phyloP scores from a whole-genome alignment of 2,329 filamentous ascomycete species.

The Biscogniauxia marginata region DNA sequence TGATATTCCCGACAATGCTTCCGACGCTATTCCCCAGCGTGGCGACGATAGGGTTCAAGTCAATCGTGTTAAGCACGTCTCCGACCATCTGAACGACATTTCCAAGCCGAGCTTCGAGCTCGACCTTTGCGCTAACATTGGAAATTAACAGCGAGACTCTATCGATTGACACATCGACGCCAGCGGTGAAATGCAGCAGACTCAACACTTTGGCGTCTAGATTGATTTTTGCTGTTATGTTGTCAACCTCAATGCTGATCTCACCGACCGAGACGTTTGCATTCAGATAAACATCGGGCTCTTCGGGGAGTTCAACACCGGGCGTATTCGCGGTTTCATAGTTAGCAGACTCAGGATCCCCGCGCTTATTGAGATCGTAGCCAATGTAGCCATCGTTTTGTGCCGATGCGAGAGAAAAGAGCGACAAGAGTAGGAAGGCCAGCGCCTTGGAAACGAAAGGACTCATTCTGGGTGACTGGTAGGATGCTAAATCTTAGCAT shows the following conservation, averaged over 20 bases:
- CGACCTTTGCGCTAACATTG: slow-evolving; percentile 57
- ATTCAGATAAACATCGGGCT: slow-evolving; percentile 61
- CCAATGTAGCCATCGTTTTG: slow-evolving; percentile 51
- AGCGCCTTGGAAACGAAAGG: slow-evolving; percentile 20
- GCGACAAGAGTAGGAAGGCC: slow-evolving; percentile 31
- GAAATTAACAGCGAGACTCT: slow-evolving; percentile 55
- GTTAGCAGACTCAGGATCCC: slow-evolving; percentile 48
- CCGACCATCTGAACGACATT: slow-evolving; percentile 60
- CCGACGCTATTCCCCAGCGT: slow-evolving; percentile 51
- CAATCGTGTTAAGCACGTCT: slow-evolving; percentile 56
- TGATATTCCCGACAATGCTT: slow-evolving; percentile 45
- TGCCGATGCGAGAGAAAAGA: slow-evolving; percentile 19
- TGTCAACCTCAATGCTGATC: slow-evolving; percentile 58
- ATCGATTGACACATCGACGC: slow-evolving; percentile 58
- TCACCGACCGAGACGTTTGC: slow-evolving; percentile 56
- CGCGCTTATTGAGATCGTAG: slow-evolving; percentile 51
- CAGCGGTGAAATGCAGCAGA: slow-evolving; percentile 59
- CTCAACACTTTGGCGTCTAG: slow-evolving; percentile 58
- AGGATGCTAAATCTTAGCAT: slow-evolving; percentile 20
- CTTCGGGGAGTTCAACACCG: slow-evolving; percentile 42
- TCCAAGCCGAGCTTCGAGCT: slow-evolving; percentile 58
- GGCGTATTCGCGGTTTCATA: slow-evolving; percentile 55
- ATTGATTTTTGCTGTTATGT: slow-evolving; percentile 60
- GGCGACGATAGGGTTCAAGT: slow-evolving; percentile 57
- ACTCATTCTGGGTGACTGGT: slow-evolving; percentile 21